phyloP scores from a whole-genome alignment of 345 rosid genomes.

The thale cress (Arabidopsis thaliana) region DNA sequence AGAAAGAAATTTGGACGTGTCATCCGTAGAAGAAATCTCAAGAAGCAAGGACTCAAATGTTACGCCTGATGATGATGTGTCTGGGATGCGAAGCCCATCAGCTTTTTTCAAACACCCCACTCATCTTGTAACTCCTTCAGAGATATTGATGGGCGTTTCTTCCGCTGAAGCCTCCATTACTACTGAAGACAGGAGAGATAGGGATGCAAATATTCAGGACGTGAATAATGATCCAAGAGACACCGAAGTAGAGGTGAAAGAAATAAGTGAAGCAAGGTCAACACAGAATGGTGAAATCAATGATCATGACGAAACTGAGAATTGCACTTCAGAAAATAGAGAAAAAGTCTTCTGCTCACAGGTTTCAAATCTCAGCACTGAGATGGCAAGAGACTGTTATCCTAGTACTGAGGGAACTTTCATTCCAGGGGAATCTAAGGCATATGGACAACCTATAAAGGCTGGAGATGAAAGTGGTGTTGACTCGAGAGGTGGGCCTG shows the following conservation, averaged over 20 bases:
- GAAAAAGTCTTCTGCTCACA: conserved; percentile 68
- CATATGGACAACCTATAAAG: conserved; percentile 45
- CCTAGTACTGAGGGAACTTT: conserved; percentile 52
- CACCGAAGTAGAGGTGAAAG: conserved; percentile 69
- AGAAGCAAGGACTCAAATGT: conserved; percentile 57
- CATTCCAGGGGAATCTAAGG: conserved; percentile 50
- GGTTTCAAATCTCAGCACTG: conserved; percentile 68
- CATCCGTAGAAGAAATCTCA: conserved; percentile 51
- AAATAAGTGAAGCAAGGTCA: conserved; percentile 60
- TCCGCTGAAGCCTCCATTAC: conserved; percentile 59
- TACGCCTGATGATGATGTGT: conserved; percentile 54
- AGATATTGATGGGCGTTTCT: conserved; percentile 66
- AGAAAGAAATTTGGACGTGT: conserved; percentile 48
- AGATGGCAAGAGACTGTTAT: conserved; percentile 61
- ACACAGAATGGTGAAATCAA: conserved; percentile 54
- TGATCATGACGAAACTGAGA: conserved; percentile 48
- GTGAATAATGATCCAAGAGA: conserved; percentile 51
- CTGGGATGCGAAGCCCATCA: conserved; percentile 52
- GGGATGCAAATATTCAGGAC: conserved; percentile 57
- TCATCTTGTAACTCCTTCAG: conserved; percentile 86
- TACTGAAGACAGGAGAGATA: conserved; percentile 52
- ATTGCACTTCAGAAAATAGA: conserved; percentile 50
- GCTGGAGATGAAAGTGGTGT: conserved; percentile 52
- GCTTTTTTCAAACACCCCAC: conserved; percentile 72
- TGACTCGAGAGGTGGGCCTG: conserved; percentile 52